Evolutionary conservation across 1,139 yeast species (phyloP).

Genomic region (Pichia sp.): DNA sequence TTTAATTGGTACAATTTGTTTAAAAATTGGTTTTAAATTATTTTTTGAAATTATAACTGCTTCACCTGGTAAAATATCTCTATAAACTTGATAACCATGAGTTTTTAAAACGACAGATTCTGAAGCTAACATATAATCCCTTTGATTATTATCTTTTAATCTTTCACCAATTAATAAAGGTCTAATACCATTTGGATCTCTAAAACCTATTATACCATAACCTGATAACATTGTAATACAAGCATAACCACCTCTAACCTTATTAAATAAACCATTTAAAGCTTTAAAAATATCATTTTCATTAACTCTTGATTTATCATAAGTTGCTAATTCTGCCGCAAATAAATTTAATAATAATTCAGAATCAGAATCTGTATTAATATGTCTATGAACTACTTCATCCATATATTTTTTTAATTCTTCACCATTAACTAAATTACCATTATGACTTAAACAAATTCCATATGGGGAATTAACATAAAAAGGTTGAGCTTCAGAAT

Average conservation of each 20-base stretch:
- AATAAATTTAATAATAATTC: slow-evolving; percentile 84
- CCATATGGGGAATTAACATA: slow-evolving; percentile 98
- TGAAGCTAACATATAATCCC: slow-evolving; percentile 91
- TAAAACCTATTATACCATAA: slow-evolving; percentile 88
- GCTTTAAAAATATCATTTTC: slow-evolving; percentile 86
- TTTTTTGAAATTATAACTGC: slow-evolving; percentile 87
- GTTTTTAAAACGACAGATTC: slow-evolving; percentile 94
- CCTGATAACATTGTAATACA: slow-evolving; percentile 95
- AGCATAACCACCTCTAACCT: slow-evolving; percentile 92
- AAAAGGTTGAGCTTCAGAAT: slow-evolving; percentile 97
- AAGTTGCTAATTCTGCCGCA: slow-evolving; percentile 86
- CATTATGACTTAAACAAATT: slow-evolving; percentile 83
- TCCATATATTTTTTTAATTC: slow-evolving; percentile 76
- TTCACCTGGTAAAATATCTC: slow-evolving; percentile 91
- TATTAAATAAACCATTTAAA: slow-evolving; percentile 68
- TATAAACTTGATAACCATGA: slow-evolving; percentile 74
- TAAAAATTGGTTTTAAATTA: slow-evolving; percentile 64
- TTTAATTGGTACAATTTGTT: slow-evolving; percentile 76
- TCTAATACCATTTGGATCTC: slow-evolving; percentile 96
- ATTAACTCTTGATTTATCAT: slow-evolving; percentile 89
- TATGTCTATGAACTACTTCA: slow-evolving; percentile 92
- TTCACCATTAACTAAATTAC: slow-evolving; percentile 84
- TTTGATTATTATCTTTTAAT: slow-evolving; percentile 56
- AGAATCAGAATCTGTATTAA: slow-evolving; percentile 94
- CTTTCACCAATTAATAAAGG: slow-evolving; percentile 87